Base-by-base conservation (phyloP, 768 basidiomycete genomes). In the Tylopilus rubrobrunneus region DNA sequence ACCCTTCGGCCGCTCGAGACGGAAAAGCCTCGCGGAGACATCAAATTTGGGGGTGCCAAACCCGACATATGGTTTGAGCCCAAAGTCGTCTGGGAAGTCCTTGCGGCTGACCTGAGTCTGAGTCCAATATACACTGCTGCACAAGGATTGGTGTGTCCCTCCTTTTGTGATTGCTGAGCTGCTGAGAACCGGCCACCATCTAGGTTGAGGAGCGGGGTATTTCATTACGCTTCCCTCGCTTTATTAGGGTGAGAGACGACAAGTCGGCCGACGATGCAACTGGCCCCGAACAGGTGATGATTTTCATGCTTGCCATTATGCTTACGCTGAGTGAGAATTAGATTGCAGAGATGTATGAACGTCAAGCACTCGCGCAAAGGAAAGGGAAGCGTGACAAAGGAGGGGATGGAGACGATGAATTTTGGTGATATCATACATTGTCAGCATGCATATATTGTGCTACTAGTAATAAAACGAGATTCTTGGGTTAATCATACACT, bases 51-150 rank as follows among this genome's bases (percentile, higher is more conserved):
- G 39, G 90, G 88, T 5, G 94, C 94, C 39, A 98, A 98, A 68
- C 96, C 97, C 14, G 96, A 99, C 64, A 78, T 97, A 28, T 98
- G 92, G 92, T 95, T 99, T 71, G 96, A 98, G 68, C 96, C 97
- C 19, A 90, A 89, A 73, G 74, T 97, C 19, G 92, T 99, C 3
- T 98, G 97, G 96, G 97, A 99, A 73, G 95, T 99, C 45, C 80
- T 98, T 64, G 91, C 96, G 3, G 97, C 97, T 7, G 97, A 99
- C 74, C 71, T 99, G 63, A 97, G 93, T 70, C 73, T 98, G 73
- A 98, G 95, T 72, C 97, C 97, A 8, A 80, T 98, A 49, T 98
- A 98, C 65, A 89, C 89, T n/a, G 95, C 94, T 4, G 94, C 88
- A 19, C 89, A 92, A 66, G 94, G 94, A 62, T 64, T 90, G 75